These are phyloP conservation scores for Ceratocystis colombiana DNA, from an alignment of 2,329 filamentous ascomycete species.

Conservation along the genomic window DNA sequence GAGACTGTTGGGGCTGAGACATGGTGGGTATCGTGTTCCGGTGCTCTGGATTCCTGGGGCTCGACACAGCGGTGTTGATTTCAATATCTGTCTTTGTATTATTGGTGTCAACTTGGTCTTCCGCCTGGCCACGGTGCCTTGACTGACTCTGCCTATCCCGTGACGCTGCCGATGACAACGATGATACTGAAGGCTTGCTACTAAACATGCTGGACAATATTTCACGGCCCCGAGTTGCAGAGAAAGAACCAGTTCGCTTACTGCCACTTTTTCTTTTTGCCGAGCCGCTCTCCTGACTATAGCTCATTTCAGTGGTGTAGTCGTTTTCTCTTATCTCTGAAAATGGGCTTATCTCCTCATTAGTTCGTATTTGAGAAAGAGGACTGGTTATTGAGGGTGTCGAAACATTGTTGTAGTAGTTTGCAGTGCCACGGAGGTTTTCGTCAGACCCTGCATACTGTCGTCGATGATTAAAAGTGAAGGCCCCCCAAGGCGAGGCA, in stretches of 20 bases:
- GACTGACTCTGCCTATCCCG: constrained; percentile 3
- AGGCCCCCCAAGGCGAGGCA: constrained; percentile 16
- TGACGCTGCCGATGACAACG: constrained; percentile 3
- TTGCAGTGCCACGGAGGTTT: background rate
- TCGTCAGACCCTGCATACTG: constrained; percentile 13
- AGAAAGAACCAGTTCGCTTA: constrained; percentile 4
- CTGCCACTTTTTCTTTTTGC: background rate
- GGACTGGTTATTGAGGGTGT: constrained; percentile 3
- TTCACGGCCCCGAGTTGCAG: constrained; percentile 16
- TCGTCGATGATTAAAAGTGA: constrained; percentile 18
- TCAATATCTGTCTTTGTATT: background rate
- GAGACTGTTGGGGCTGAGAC: background rate
- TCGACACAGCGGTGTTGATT: background rate
- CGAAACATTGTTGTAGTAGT: background rate
- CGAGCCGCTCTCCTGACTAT: background rate
- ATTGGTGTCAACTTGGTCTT: background rate
- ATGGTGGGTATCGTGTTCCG: constrained; percentile 6
- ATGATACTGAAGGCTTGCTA: constrained; percentile 4
- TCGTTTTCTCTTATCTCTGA: constrained; percentile 17
- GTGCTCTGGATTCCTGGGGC: constrained; percentile 5
- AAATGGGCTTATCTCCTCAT: constrained; percentile 10
- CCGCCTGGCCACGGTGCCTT: background rate
- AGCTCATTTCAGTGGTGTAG: constrained; percentile 9
- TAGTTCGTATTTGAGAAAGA: background rate
- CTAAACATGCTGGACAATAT: constrained; percentile 23